A percentile compares a stretch with the other conserved stretches of the same genome.
These are phyloP conservation scores for Nigrospora oryzae DNA, from an alignment of 2,329 filamentous ascomycete genomes.

Conservation along the genomic window DNA sequence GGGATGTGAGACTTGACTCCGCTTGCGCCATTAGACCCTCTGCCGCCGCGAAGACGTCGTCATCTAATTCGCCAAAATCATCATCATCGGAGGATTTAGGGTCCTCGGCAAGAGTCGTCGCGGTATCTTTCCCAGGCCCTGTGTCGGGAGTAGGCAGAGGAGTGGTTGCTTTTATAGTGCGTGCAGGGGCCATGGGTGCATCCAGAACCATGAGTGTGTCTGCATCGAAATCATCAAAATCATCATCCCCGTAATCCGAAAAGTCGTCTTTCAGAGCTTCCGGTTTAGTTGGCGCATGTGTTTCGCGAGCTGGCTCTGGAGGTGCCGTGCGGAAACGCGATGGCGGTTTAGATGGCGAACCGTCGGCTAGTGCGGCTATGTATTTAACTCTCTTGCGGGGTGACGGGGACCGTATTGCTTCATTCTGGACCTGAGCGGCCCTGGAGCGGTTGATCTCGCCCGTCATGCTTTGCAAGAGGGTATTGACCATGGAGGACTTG, in stretches of 20 bases:
- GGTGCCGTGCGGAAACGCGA: slow-evolving; percentile 4
- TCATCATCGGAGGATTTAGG: slow-evolving; percentile 28
- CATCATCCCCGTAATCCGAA: slow-evolving; percentile 48
- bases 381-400: slow-evolving; percentile 26
- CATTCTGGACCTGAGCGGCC: slow-evolving; percentile 19
- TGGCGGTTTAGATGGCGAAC: slow-evolving; percentile 12
- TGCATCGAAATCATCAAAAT: slow-evolving; percentile 56
- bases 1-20: slow-evolving; percentile 17
- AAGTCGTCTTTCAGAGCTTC: slow-evolving; percentile 6
- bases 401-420: slow-evolving; percentile 31
- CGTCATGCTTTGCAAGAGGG: slow-evolving; percentile 58
- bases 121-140: slow-evolving; percentile 5
- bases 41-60: slow-evolving; percentile 46
- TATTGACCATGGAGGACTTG: slow-evolving; percentile 50
- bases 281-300: background rate
- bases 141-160: slow-evolving; percentile 7
- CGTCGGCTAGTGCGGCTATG: slow-evolving; percentile 4
- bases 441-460: slow-evolving; percentile 39
- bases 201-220: slow-evolving; percentile 49
- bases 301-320: background rate
- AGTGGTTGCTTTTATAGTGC: slow-evolving; percentile 1
- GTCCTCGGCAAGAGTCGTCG: slow-evolving; percentile 5
- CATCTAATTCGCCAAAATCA: slow-evolving; percentile 60
- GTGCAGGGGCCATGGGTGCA: slow-evolving; percentile 20
- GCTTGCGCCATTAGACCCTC: slow-evolving; percentile 29